Base-by-base conservation (phyloP, 768 basidiomycete species). In the Mycena indigotica region DNA sequence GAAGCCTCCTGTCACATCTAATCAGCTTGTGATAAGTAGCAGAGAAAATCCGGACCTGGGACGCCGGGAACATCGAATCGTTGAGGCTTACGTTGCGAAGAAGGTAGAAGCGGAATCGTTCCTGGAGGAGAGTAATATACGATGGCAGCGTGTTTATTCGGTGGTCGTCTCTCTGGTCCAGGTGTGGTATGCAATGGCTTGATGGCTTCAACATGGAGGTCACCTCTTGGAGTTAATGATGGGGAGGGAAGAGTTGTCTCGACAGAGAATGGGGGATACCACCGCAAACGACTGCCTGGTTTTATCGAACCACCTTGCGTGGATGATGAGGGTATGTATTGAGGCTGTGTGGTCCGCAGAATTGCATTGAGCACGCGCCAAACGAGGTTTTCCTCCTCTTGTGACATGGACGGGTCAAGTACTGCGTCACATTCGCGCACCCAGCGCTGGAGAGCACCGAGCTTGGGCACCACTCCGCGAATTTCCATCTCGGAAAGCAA, bases 341-440 rank as follows among this genome's bases (percentile, higher is more conserved):
- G 70, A 1, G 75, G 73, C 60, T 76, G 73, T 0, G 73, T 80
- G 2, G 80, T 80, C 12, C 83, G 69, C 39, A 84, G 61, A 8
- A 84, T 78, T 46, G 78, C 74, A 53, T 81, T 78, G 38, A 83
- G 69, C 49, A 82, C 82, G 58, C 72, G 72, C 73, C 72, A 75
- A 5, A 83, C 72, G 54, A 73, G 71, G 45, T 72, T 72, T 59
- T 81, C 75, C 29, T 79, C 75, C 56, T 71, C 67, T 50, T 69
- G 67, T 50, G 69, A 65, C 62, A 77, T 78, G 30, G 73, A 70
- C 1, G 70, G 72, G n/a, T 69, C 72, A 15, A 74, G 67, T 2
- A 81, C 81, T 1, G 82, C 83, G 67, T 84, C 83, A 65, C 80
- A 82, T 61, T 84, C 83, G 30, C 83, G 67, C 4, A 83, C 81